Conservation (phyloP, 2,329 filamentous ascomycete species). For the Ilyonectria mors-panacis region DNA sequence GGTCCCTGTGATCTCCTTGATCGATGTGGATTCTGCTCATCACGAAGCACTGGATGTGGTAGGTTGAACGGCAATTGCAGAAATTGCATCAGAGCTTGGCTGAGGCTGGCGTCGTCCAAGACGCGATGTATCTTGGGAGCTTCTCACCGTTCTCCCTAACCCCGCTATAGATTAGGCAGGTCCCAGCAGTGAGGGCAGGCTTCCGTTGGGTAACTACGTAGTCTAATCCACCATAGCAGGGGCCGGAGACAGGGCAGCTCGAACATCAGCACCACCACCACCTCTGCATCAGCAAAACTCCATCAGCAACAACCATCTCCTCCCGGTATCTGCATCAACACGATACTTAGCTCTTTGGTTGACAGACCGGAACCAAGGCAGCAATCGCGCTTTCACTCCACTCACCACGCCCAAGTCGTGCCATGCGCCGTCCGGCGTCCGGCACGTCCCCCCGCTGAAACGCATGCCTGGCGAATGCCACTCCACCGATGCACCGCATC, state of each 20-base stretch:
- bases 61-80: neutral
- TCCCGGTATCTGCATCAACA: neutral
- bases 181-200: neutral
- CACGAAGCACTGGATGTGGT: too few species aligned
- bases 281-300: neutral
- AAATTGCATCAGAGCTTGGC: constrained; percentile 4
- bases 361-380: neutral
- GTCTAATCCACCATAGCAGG: constrained; percentile 5
- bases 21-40: too few species aligned
- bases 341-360: neutral
- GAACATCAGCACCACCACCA: neutral
- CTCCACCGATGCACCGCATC: constrained; percentile 14
- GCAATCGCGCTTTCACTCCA: neutral
- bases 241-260: neutral
- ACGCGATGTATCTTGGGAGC: neutral
- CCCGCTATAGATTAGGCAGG: constrained; percentile 16
- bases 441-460: neutral
- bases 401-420: neutral
- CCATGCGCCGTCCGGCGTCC: neutral
- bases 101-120: neutral
- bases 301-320: neutral
- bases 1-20: constrained; percentile 26
- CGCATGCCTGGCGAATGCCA: constrained; percentile 1
- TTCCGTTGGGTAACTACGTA: neutral
- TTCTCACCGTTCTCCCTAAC: constrained; percentile 12